Evolutionary conservation across 2,329 filamentous ascomycete species (phyloP).

Genomic region (Pseudophaeomoniella oleicola): DNA sequence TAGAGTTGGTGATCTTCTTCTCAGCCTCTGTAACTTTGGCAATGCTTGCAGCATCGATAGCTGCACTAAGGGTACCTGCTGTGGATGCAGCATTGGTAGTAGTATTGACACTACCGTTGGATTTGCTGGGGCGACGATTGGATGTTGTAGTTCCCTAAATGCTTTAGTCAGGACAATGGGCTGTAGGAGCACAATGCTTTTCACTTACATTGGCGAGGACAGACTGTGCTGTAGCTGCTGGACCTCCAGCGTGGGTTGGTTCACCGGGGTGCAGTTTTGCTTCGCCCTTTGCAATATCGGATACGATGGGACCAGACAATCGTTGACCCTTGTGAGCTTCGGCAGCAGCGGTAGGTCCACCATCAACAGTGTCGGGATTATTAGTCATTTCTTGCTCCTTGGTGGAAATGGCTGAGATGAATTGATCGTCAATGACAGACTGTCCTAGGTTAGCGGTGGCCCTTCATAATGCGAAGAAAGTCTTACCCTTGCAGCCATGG

Average conservation of each 20-base stretch:
- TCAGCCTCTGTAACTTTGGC: constrained; percentile 26
- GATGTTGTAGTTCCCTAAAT: neutral
- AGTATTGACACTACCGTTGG: neutral
- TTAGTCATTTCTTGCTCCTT: constrained; percentile 25
- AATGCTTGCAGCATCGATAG: constrained; percentile 18
- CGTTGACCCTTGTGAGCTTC: constrained; percentile 21
- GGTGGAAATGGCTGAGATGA: constrained; percentile 24
- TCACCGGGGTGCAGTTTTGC: constrained; percentile 20
- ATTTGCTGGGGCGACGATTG: neutral
- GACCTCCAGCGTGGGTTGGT: constrained; percentile 1
- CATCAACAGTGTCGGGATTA: constrained; percentile 16
- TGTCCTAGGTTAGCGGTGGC: neutral
- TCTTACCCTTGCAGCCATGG: neutral
- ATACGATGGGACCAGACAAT: constrained; percentile 19
- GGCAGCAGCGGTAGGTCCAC: constrained; percentile 25
- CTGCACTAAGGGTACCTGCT: too few species aligned
- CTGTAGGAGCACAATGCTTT: neutral
- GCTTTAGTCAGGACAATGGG: neutral
- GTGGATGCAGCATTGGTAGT: neutral
- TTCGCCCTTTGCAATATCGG: constrained; percentile 27
- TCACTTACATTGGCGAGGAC: neutral
- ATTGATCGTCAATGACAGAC: constrained; percentile 6
- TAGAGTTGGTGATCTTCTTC: constrained; percentile 21
- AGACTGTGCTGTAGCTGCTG: constrained; percentile 1
- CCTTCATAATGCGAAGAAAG: neutral